Evolutionary conservation across 257 asterid species (phyloP).

Genomic region (Fraxinus quadrangulata): DNA sequence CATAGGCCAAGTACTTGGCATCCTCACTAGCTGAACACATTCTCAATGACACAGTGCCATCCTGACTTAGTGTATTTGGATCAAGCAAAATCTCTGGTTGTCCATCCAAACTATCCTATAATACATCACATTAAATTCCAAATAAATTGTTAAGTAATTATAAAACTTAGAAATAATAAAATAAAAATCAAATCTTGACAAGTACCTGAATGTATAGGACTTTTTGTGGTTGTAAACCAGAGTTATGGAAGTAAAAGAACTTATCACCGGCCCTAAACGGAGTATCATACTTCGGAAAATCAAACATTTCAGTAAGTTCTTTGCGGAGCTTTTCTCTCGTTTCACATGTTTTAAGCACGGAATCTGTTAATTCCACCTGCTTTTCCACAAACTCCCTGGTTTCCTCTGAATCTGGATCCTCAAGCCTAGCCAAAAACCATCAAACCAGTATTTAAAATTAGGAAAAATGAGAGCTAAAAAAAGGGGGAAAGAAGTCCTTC

Average conservation of each 20-base stretch:
- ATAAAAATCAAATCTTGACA: neutral
- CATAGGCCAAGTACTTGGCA: slow-evolving; percentile 82
- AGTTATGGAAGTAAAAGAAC: slow-evolving; percentile 81
- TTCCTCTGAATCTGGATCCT: slow-evolving; percentile 93
- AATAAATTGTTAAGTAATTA: neutral
- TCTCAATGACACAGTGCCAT: slow-evolving; percentile 81
- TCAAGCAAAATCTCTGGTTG: slow-evolving; percentile 81
- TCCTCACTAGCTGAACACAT: slow-evolving; percentile 68
- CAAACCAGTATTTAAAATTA: slow-evolving; percentile 5
- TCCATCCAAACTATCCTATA: slow-evolving; percentile 78
- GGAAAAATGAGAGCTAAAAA: neutral
- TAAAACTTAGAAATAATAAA: neutral
- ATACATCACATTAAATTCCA: slow-evolving; percentile 18
- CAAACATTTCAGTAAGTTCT: slow-evolving; percentile 64
- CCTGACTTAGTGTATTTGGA: slow-evolving; percentile 82
- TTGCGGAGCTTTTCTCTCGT: slow-evolving; percentile 66
- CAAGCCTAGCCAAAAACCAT: slow-evolving; percentile 65
- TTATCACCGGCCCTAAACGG: slow-evolving; percentile 88
- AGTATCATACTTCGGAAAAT: slow-evolving; percentile 76
- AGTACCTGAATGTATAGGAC: slow-evolving; percentile 85
- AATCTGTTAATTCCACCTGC: slow-evolving; percentile 70
- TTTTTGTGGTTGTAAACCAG: slow-evolving; percentile 90
- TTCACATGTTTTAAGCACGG: slow-evolving; percentile 72
- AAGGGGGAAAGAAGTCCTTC: neutral
- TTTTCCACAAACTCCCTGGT: slow-evolving; percentile 79